Evolutionary conservation across 805 yeast species (phyloP).

Genomic region (Saturnispora mendoncae): DNA sequence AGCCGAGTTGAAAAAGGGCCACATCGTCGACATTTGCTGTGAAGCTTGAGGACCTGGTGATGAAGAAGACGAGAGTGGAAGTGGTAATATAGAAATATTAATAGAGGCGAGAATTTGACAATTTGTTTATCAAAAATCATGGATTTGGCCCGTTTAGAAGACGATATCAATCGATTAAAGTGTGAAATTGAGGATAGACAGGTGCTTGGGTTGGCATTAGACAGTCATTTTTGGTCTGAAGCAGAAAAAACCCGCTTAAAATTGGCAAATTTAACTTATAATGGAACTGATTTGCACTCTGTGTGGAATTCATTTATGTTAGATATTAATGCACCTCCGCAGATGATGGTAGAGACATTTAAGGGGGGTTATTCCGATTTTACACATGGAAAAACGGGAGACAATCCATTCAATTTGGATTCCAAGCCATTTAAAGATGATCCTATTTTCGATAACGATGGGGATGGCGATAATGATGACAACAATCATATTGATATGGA

Average conservation of each 20-base stretch:
- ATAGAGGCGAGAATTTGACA: neutral
- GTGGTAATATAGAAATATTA: too few relatives aligned
- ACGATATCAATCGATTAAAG: neutral
- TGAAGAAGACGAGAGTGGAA: too few relatives aligned
- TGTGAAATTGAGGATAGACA: constrained; percentile 1
- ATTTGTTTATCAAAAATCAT: neutral
- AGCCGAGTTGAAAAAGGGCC: constrained; percentile 33
- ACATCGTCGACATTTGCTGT: constrained; percentile 28
- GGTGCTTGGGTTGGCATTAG: constrained; percentile 5
- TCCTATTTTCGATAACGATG: neutral
- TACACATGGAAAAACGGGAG: too few relatives aligned
- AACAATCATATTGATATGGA: constrained; percentile 15
- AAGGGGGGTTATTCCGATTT: neutral
- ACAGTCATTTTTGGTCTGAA: neutral
- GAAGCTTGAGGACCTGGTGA: neutral
- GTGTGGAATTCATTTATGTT: neutral
- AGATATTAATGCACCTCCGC: neutral
- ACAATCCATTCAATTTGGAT: too few relatives aligned
- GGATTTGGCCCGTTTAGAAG: neutral
- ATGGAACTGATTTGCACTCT: too few relatives aligned
- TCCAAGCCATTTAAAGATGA: constrained; percentile 7
- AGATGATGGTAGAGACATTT: neutral
- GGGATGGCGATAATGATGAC: neutral
- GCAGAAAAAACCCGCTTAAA: neutral
- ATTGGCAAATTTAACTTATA: too few relatives aligned